Conservation (phyloP, 345 rosid species). For the Anastatica hierochuntica region DNA sequence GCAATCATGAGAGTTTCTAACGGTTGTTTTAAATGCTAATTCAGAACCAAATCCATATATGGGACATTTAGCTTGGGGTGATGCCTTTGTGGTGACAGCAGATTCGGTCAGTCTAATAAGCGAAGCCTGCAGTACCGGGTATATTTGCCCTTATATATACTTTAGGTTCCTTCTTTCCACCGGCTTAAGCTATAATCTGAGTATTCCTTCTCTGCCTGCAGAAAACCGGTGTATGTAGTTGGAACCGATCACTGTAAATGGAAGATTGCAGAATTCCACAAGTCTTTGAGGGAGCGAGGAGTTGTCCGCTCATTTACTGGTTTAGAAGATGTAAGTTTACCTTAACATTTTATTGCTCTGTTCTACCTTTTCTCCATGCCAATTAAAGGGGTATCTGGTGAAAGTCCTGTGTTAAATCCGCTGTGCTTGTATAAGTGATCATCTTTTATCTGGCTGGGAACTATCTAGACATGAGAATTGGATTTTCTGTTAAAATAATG, state of each 20-base stretch:
- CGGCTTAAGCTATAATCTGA: not conserved
- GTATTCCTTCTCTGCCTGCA: conserved; percentile 19
- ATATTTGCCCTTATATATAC: not conserved
- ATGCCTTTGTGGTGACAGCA: conserved; percentile 90
- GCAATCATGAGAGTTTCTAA: not conserved
- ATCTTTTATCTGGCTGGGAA: not conserved
- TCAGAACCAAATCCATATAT: conserved; percentile 82
- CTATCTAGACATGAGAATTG: not conserved
- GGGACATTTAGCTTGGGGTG: conserved; percentile 99
- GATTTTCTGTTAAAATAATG: too few relatives aligned
- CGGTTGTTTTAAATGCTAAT: conserved; percentile 18
- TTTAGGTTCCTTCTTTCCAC: not conserved
- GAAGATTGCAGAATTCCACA: conserved; percentile 82
- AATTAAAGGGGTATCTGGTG: not conserved
- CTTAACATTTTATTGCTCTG: not conserved
- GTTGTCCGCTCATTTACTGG: conserved; percentile 74
- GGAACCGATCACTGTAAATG: conserved; percentile 86
- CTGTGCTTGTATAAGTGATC: not conserved
- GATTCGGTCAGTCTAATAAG: conserved; percentile 92
- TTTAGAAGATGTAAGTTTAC: conserved; percentile 85
- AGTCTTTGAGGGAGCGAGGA: conserved; percentile 75
- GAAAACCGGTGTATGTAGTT: conserved; percentile 84
- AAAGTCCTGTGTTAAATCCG: not conserved
- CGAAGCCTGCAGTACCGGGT: conserved; percentile 98
- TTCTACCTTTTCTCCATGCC: not conserved